Evolutionary conservation across 2,329 filamentous ascomycete species (phyloP), one percentile per base, ranked within the genome.

Genomic region (Fusarium sp.): DNA sequence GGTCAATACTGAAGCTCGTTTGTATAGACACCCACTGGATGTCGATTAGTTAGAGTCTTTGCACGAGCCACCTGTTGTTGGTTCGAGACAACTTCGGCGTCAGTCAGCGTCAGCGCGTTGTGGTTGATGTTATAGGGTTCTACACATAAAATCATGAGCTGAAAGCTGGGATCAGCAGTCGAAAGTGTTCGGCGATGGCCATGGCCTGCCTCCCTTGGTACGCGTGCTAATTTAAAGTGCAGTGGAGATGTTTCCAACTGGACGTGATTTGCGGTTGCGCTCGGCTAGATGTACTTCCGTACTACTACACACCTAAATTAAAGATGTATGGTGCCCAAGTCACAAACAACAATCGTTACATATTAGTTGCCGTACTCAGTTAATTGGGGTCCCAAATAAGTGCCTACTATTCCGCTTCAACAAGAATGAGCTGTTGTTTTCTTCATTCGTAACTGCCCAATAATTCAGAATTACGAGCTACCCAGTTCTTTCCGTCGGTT

Each of bases 1-100:
- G 63, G 44, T 67, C 34, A 46, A 65, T 46, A 44, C 39, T 56
- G 56, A 55, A 67, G 59, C 50, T 60, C 62, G 59, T 64, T 28
- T 69, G 55, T 51, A 55, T 53, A 50, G 58, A 57, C 50, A 49
- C 48, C 51, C 56, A 37, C 55, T 25, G 48, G 39, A 60, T 50
- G 31, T 37, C 63, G 19, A 48, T 60, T 61, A 70, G 67, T 64
- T 68, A 63, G 65, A 60, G 71, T 46, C 65, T 74, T 75, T 67
- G 67, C 70, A 72, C 67, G 67, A 75, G 74, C 71, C 65, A 64
- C 67, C 57, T 67, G 25, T 23, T 19, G 21, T 50, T n/a, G 69
- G 73, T 72, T 75, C 69, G 69, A 75, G 62, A 62, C 69, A 74
- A 49, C 63, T 72, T 58, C 62, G 58, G 54, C 59, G 67, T 62